phyloP scores from a whole-genome alignment of 495 filamentous ascomycete species.

The Echria macrotheca region DNA sequence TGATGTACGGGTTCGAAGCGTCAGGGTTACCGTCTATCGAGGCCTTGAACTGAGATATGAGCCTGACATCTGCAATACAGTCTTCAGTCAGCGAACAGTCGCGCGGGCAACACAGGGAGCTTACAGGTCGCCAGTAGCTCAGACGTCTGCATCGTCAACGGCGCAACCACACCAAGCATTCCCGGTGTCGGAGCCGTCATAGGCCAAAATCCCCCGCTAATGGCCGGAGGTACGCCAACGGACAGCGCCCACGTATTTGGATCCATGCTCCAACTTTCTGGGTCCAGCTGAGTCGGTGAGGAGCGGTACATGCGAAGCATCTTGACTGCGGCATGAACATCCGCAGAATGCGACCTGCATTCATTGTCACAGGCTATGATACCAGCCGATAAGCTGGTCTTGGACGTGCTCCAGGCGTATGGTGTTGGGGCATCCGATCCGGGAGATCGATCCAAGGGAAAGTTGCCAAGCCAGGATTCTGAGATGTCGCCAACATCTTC shows the following conservation, averaged over 20 bases:
- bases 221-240: not conserved
- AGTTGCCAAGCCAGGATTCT: constrained; percentile 17
- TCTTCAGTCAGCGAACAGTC: not conserved
- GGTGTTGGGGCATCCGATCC: not conserved
- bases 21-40: constrained; percentile 35
- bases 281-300: constrained; percentile 8
- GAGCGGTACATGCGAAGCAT: constrained; percentile 19
- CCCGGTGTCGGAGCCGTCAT: constrained; percentile 6
- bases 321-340: constrained; percentile 26
- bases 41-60: constrained; percentile 45
- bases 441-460: constrained; percentile 8
- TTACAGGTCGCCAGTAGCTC: constrained; percentile 32
- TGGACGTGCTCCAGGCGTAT: constrained; percentile 21
- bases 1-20: constrained; percentile 30
- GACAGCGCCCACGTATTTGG: constrained; percentile 7
- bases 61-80: constrained; percentile 48
- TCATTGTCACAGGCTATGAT: constrained; percentile 21
- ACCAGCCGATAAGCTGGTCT: constrained; percentile 8
- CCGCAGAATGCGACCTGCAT: constrained; percentile 24
- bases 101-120: constrained; percentile 7
- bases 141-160: constrained; percentile 17
- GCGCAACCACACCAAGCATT: constrained; percentile 12
- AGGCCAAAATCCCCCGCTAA: constrained; percentile 12
- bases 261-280: constrained; percentile 12
- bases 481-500: constrained; percentile 11